Percentiles rank a stretch among this genome's conserved stretches.
Evolutionary conservation across 2,329 filamentous ascomycete species (phyloP).

Genomic region (Cladosporium sp.): DNA sequence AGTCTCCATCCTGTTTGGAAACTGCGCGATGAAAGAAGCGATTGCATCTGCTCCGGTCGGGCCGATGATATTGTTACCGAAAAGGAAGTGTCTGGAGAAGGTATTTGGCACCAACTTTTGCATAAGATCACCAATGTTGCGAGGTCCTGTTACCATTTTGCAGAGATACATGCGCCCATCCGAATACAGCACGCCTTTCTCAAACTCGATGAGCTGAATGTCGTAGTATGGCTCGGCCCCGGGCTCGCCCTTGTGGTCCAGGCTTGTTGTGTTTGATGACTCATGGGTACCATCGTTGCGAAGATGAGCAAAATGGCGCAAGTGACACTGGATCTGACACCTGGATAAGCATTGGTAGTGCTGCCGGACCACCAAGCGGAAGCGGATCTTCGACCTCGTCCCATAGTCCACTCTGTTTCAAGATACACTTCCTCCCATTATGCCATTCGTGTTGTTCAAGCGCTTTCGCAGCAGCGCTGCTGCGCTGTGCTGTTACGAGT

Average conservation of each 20-base stretch:
- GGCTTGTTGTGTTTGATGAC: too few relatives aligned
- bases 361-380: constrained; percentile 28
- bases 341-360: constrained; percentile 35
- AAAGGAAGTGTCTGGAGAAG: constrained; percentile 48
- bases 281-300: constrained; percentile 24
- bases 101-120: constrained; percentile 43
- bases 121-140: constrained; percentile 49
- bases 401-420: constrained; percentile 34
- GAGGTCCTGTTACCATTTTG: constrained; percentile 52
- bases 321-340: constrained; percentile 30
- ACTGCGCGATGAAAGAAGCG: constrained; percentile 42
- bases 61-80: constrained; percentile 54
- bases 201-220: constrained; percentile 33
- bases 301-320: constrained; percentile 35
- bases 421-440: constrained; percentile 22
- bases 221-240: constrained; percentile 33
- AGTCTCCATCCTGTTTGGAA: constrained; percentile 48
- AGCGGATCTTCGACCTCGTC: constrained; percentile 28
- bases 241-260: constrained; percentile 19
- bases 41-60: constrained; percentile 45
- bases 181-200: constrained; percentile 44
- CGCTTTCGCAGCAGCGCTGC: constrained; percentile 18
- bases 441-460: constrained; percentile 20
- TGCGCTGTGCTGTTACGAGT: constrained; percentile 22
- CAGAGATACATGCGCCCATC: constrained; percentile 53